These are phyloP conservation scores for Alternaria longipes DNA, from an alignment of 2,329 filamentous ascomycete species.

Conservation along the genomic window DNA sequence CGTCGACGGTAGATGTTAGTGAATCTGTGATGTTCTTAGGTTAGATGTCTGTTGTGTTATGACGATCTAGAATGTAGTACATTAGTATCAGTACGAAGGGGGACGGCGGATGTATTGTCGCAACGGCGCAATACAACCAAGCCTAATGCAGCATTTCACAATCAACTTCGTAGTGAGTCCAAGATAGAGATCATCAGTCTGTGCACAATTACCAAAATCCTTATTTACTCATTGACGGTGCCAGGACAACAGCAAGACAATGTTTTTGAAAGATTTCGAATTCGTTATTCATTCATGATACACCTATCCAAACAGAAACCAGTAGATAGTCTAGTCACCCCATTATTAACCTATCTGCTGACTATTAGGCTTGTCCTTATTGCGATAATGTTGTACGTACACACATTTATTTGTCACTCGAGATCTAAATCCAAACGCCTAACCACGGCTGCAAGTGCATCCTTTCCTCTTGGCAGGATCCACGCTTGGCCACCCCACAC, in stretches of 20 bases:
- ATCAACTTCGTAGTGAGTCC: background rate
- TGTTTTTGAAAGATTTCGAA: background rate
- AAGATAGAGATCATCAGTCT: too few species aligned
- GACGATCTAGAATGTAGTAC: background rate
- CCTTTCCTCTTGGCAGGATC: constrained; percentile 23
- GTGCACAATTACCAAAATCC: too few species aligned
- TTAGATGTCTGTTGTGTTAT: background rate
- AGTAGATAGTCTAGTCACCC: background rate
- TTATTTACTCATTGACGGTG: background rate
- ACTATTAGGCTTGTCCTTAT: background rate
- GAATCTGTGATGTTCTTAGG: background rate
- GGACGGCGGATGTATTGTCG: background rate
- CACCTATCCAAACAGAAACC: background rate
- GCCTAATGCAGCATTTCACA: background rate
- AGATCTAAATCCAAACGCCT: background rate
- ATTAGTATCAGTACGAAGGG: background rate
- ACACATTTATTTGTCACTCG: background rate
- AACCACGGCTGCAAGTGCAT: constrained; percentile 28
- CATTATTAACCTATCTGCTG: background rate
- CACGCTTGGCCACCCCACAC: constrained; percentile 25
- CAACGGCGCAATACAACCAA: background rate
- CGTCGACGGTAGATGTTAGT: background rate
- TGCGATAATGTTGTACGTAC: background rate
- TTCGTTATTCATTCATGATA: background rate
- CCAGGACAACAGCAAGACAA: background rate